Evolutionary conservation across 2,329 filamentous ascomycete genomes (phyloP), one percentile per base, ranked within the genome.

Genomic region (Endothia cerciana): DNA sequence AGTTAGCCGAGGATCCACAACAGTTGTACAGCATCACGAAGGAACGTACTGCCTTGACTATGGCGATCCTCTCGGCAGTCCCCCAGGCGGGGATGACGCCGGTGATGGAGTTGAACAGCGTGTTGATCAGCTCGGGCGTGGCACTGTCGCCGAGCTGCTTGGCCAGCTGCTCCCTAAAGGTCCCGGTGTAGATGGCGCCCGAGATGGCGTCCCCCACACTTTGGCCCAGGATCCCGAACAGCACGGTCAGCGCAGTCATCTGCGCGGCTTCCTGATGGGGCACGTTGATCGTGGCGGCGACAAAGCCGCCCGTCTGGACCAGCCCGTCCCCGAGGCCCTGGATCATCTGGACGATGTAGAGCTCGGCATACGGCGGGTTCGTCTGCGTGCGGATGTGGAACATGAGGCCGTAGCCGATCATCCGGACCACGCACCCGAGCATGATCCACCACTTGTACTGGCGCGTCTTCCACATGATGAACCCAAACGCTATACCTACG

Each of bases 351-450:
- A 83, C 79, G 33, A 80, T 68, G 68, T 83, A 81, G 1, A 84
- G 74, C 71, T 85, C 82, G 8, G 75, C 79, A 19, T 40, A 57
- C 0, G 74, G 68, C 4, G 78, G 78, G 70, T 80, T 83, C 45
- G 75, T 69, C 77, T 61, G 79, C 73, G 56, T 80, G 4, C 81
- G 78, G 10, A 84, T 76, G 2, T 82, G 77, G 38, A 84, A 75
- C 82, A 85, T 85, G 38, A 83, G 70, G 3, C 81, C 82, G 65
- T 84, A 84, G 5, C 83, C 82, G 40, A 84, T 69, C 11, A 82
- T 70, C 13, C 81, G 79, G 40, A 85, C 69, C 3, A 1, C 75
- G 63, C 1, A 77, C 74, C 4, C 79, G 81, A 3, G 72, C 67
- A 28, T 84, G 72, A 15, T 77, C 72, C 2, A 84, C 77, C 79